Evolutionary conservation across 345 rosid species (phyloP).

Genomic region (Sonneratia alba): DNA sequence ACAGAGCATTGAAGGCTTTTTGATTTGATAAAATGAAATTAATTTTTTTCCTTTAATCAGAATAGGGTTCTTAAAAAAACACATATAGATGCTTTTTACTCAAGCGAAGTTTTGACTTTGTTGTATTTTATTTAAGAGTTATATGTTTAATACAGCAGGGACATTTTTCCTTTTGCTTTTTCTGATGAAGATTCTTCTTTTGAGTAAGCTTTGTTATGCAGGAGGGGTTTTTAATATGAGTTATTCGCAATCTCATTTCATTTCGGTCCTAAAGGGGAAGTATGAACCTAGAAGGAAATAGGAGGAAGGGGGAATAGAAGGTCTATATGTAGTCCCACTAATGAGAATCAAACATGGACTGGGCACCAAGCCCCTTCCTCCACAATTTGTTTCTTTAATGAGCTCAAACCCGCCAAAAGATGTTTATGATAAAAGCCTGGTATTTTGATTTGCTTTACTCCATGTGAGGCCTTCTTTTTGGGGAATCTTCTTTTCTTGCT

Average conservation of each 20-base stretch:
- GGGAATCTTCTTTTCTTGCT: slow-evolving; percentile 60
- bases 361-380: too few relatives aligned
- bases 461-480: slow-evolving; percentile 36
- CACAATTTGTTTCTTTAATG: slow-evolving; percentile 11
- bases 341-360: too few relatives aligned
- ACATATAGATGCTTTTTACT: neutral
- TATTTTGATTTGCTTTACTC: slow-evolving; percentile 43
- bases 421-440: slow-evolving; percentile 39
- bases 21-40: neutral
- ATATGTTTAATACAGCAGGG: neutral
- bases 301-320: too few relatives aligned
- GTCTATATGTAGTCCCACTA: too few relatives aligned
- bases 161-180: slow-evolving; percentile 10
- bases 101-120: slow-evolving; percentile 2
- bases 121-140: neutral
- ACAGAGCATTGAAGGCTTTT: neutral
- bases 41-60: neutral
- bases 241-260: neutral
- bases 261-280: too few relatives aligned
- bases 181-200: slow-evolving; percentile 13
- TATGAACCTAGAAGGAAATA: too few relatives aligned
- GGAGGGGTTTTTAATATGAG: slow-evolving; percentile 11
- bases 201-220: slow-evolving; percentile 7
- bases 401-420: slow-evolving; percentile 32
- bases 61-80: neutral